Evolutionary conservation across 2,329 filamentous ascomycete genomes (phyloP), one percentile per base, ranked within the genome.

Genomic region (Cladosporium sp.): DNA sequence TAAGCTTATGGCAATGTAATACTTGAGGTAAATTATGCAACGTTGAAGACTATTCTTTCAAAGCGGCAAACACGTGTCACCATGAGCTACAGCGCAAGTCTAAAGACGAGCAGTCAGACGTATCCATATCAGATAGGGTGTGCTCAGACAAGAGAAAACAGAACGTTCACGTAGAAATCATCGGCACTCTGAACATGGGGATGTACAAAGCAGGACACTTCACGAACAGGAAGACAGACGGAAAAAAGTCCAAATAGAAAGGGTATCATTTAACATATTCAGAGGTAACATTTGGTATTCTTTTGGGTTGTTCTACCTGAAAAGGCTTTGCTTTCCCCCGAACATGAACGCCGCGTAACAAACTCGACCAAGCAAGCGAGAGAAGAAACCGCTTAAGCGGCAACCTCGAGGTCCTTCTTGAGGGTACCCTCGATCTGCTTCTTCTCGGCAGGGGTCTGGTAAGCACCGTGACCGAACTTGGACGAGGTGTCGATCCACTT

Each of bases 401-500:
- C 63, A 57, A 59, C 54, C 54, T 58, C 63, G 63, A 91, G 83
- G 78, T 99, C 95, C 92, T 98, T 99, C 93, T 99, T 99, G 91
- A 99, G 92, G 67, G 93, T 96, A 86, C 95, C 95, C 84, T 97
- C 83, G 88, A 92, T 95, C 81, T 92, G 89, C 86, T 91, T 92
- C 93, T 99, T 99, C 91, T 99, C 95, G 79, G 91, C 91, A 74
- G 90, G 86, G 71, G 95, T 99, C 88, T 99, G 95, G 92, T 96
- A 99, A 79, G 93, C 94, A 89, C 95, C 95, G 87, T 99, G 95
- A 84, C 95, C 95, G 84, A 99, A 99, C 88, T 99, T 96, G 86
- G 93, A 97, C 70, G 93, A 97, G 77, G 95, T 99, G 80, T 99
- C 95, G 91, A 99, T 99, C 95, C 95, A 99, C 86, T 99, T 99